Base-by-base conservation (phyloP, 2,329 filamentous ascomycete genomes). In the Venturia nashicola region DNA sequence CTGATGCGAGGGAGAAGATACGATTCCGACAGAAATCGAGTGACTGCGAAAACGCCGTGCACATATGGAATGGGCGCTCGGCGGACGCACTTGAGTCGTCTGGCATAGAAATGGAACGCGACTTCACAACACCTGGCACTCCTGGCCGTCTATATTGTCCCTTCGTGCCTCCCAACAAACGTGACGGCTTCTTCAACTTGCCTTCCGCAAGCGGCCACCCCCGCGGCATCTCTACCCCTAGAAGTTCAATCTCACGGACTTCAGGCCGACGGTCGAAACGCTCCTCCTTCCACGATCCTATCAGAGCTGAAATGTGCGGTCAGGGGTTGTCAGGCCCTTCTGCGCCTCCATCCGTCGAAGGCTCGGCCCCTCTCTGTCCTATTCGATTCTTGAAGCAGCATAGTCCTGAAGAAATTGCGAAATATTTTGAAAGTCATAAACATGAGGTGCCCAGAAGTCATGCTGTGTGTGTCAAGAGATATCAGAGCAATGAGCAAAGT, bases 391-490 rank as follows among this genome's bases (percentile, higher is more conserved):
- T 97, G 72, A 88, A 97, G 74, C 88, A 96, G 73, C 92, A 96
- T 72, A 91, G 91, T 2, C 90, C 93, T 1, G 90, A 96, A 77
- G 92, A 97, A 72, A 87, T 97, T 66, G 93, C 93, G 16, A 85
- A 89, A 71, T 97, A 96, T 74, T 91, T 97, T 71, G 90, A 97
- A 74, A 91, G 87, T 62, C 92, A 97, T 78, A 97, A 97, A 74
- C 92, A 97, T 75, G 89, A 96, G 74, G 83, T 97, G 63, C 93
- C 93, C 11, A 85, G 93, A 69, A 97, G 91, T 73, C 93, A 97
- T 75, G 91, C 95, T 72, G 84, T 97, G 55, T 97, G 93, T 74
- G 86, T 97, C 66, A 87, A 89, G 71, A 85, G 92, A 65, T 96
- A 96, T 72, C 90, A 96, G 76, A 88, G 85, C 74, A 93, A 92